Base-by-base conservation (phyloP, 129 eudicot species). In the Escallonia herrerae region DNA sequence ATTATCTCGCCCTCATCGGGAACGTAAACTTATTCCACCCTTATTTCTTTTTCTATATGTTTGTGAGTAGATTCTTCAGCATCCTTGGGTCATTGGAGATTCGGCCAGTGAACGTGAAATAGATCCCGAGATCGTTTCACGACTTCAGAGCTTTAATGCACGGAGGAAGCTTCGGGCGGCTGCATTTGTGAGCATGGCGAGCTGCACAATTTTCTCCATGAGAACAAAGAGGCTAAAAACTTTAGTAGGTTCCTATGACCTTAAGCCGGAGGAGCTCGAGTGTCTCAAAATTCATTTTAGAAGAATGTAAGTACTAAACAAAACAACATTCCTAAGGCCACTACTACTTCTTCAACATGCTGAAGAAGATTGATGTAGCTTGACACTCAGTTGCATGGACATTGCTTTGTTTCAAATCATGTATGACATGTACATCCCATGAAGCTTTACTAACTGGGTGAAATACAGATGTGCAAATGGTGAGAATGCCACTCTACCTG, bases 91-190 rank as follows among this genome's bases (percentile, higher is more conserved):
- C 63, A 80, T 78, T 8, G 93, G 96, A 40, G 84, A 85, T 54
- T 83, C 87, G 3, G 96, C 96, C n/a, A 88, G 84, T 11, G 79
- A 85, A 64, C 87, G 82, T 38, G 76, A 77, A 68, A 82, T 88
- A 62, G 96, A 88, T 46, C 89, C 96, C 2, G 96, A 87, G 78
- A 84, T 87, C 13, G 90, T 84, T 14, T 71, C 90, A 2, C 72
- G 90, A 40, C 65, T 88, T 57, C 91, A 84, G 55, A 88, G 85
- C 71, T 88, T 88, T 50, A 88, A 84, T 13, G 91, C 96, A 4
- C 72, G 91, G 72, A 77, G 91, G 22, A 88, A 88, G 76, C 78
- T 88, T 50, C 89, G 93, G n/a, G 96, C 91, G 54, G 96, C 96
- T 4, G 93, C 89, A 11, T 82, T 88, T 74, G 96, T 91, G 6